These are phyloP conservation scores for Hondaea fermentalgiana DNA, from an alignment of 108 stramenopile genomes.

Conservation along the genomic window DNA sequence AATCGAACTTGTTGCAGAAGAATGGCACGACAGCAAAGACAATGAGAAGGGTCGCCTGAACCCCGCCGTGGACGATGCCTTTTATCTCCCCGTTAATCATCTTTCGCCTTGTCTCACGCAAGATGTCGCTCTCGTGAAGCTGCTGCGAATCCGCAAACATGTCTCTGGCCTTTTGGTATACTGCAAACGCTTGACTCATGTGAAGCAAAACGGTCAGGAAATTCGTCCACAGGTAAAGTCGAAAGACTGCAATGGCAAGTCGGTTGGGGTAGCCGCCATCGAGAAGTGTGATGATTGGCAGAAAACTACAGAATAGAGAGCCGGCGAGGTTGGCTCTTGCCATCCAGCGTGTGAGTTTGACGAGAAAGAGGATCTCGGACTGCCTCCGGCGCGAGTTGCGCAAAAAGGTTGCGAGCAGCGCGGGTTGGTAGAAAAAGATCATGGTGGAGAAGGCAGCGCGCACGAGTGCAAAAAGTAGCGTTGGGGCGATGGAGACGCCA, in stretches of 20 bases:
- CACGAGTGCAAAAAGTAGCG: not conserved
- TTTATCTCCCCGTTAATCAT: not conserved
- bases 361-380: not conserved
- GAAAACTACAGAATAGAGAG: not conserved
- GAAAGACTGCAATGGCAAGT: not conserved
- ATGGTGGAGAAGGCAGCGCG: not conserved
- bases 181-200: not conserved
- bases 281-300: not conserved
- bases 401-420: not conserved
- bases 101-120: not conserved
- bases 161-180: not conserved
- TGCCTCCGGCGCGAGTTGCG: not conserved
- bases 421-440: not conserved
- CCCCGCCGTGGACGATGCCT: not conserved
- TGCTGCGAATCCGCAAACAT: not conserved
- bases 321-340: not conserved
- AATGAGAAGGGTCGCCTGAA: not conserved
- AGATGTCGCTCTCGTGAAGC: not conserved
- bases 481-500: not conserved
- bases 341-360: not conserved
- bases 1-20: constrained; percentile 4
- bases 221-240: not conserved
- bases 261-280: not conserved
- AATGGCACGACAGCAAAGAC: not conserved
- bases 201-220: not conserved